Base-by-base conservation (phyloP, 768 basidiomycete species). In the Inosperma sp. region DNA sequence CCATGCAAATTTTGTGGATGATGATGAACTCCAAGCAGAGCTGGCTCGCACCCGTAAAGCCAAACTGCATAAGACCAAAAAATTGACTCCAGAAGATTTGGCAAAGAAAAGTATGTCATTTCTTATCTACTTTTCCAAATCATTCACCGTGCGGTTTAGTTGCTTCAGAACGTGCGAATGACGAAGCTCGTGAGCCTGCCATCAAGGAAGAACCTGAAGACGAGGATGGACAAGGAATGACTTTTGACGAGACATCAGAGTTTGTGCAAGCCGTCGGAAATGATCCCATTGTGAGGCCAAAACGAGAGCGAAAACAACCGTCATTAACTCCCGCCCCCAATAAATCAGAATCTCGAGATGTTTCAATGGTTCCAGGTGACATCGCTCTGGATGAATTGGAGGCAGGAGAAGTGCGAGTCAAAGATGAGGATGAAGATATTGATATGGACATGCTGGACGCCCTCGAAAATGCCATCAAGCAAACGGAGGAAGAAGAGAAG, bases 161-260 rank as follows among this genome's bases (percentile, higher is more conserved):
- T 62, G 78, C 81, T 16, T 78, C 79, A 58, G 77, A 86, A 59
- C 79, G 81, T 13, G 72, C 70, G 9, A 73, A 73, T 49, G 75
- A 78, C 21, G 72, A 62, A 14, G 76, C 73, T 1, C 72, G 59
- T 4, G 79, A 74, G 19, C 74, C 68, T 14, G 13, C 26, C 3
- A 29, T 26, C 12, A 75, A 79, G 40, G 65, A 72, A 14, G 81
- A 78, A 56, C 76, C 71, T 31, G 71, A 73, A 6, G 63, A 56
- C 29, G 16, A 22, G n/a, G 49, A 51, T 30, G 49, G 48, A 3
- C 72, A 67, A 16, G 87, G 86, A 17, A 73, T 97, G 26, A 88
- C 87, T 0, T 93, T 99, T 55, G 94, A 98, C 62, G 94, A 97
- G 58, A 98, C 95, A 0, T 92, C 93, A 1, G 95, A 97, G 65